Percentiles rank a stretch among this genome's conserved stretches.
These are phyloP conservation scores for Phlyctochytrium arcticum DNA, from an alignment of 192 early-diverging fungal genomes.

Conservation along the genomic window DNA sequence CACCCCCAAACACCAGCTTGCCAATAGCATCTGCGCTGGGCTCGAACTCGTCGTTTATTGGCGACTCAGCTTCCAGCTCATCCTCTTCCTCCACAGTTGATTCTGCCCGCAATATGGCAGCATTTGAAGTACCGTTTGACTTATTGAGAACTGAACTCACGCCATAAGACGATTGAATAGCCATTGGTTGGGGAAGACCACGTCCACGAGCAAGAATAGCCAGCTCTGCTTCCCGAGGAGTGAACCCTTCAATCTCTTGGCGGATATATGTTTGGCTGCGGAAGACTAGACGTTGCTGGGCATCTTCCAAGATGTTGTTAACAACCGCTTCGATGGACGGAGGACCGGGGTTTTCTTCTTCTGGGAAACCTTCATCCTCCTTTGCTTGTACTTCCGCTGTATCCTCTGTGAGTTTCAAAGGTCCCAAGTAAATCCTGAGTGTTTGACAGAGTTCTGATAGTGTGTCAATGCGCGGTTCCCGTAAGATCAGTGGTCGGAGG, in stretches of 20 bases:
- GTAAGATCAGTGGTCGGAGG: constrained; percentile 83
- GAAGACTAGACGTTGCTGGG: constrained; percentile 86
- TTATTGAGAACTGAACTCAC: constrained; percentile 27
- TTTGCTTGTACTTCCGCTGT: neutral
- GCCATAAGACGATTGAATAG: constrained; percentile 14
- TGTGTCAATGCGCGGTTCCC: constrained; percentile 73
- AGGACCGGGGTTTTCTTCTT: constrained; percentile 6
- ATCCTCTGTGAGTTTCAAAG: too few species aligned
- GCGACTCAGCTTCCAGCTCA: neutral
- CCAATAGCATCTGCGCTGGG: constrained; percentile 23
- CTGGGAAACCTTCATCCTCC: neutral
- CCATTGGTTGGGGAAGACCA: constrained; percentile 31
- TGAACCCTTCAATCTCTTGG: constrained; percentile 71
- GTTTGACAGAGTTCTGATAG: constrained; percentile 79
- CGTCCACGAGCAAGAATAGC: constrained; percentile 42
- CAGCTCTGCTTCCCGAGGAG: constrained; percentile 66
- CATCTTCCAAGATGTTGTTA: constrained; percentile 78
- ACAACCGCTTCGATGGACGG: constrained; percentile 59
- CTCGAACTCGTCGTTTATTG: constrained; percentile 14
- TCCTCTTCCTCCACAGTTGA: constrained; percentile 1
- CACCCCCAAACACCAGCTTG: constrained; percentile 52
- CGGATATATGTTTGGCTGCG: constrained; percentile 77
- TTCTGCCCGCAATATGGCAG: constrained; percentile 19
- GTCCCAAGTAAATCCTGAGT: constrained; percentile 55
- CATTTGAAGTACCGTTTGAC: neutral